These are phyloP conservation scores for Waltergamsia citrina DNA, from an alignment of 2,329 filamentous ascomycete species.

Conservation along the genomic window DNA sequence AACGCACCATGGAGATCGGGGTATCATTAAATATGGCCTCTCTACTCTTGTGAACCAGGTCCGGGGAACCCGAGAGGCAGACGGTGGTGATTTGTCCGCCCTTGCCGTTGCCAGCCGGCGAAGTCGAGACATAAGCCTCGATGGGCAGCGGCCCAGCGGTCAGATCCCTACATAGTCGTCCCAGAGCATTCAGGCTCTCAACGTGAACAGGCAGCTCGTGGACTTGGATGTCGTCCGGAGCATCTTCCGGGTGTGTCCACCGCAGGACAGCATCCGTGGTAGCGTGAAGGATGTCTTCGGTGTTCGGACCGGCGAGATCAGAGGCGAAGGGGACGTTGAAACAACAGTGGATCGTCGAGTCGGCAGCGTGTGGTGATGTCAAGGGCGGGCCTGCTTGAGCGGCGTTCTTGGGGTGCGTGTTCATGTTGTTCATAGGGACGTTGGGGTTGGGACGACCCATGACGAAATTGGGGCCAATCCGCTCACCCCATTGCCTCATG, in stretches of 20 bases:
- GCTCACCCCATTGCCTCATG: conserved; percentile 64
- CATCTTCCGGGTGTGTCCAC: conserved; percentile 89
- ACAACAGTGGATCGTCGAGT: conserved; percentile 78
- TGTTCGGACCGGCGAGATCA: conserved; percentile 83
- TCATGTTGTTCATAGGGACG: conserved; percentile 45
- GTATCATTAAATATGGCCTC: conserved; percentile 87
- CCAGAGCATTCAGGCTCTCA: conserved; percentile 73
- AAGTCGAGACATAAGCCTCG: conserved; percentile 76
- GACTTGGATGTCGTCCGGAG: conserved; percentile 72
- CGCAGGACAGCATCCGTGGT: conserved; percentile 78
- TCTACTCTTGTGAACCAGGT: conserved; percentile 81
- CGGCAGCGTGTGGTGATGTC: conserved; percentile 60
- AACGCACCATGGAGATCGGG: conserved; percentile 79
- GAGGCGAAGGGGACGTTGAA: conserved; percentile 97
- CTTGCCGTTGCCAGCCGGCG: conserved; percentile 63
- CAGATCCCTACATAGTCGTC: conserved; percentile 73
- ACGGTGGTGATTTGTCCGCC: conserved; percentile 72
- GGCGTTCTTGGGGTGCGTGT: conserved; percentile 47
- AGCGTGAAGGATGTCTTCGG: conserved; percentile 89
- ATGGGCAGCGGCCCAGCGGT: conserved; percentile 61
- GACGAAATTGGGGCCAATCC: conserved; percentile 59
- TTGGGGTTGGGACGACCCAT: conserved; percentile 51
- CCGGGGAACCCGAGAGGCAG: conserved; percentile 78
- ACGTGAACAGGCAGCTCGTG: conserved; percentile 89
- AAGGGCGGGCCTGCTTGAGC: conserved; percentile 43